Percentiles rank a stretch among this genome's conserved stretches.
Evolutionary conservation across 495 filamentous ascomycete genomes (phyloP).

Genomic region (Friedmanniomyces endolithicus): DNA sequence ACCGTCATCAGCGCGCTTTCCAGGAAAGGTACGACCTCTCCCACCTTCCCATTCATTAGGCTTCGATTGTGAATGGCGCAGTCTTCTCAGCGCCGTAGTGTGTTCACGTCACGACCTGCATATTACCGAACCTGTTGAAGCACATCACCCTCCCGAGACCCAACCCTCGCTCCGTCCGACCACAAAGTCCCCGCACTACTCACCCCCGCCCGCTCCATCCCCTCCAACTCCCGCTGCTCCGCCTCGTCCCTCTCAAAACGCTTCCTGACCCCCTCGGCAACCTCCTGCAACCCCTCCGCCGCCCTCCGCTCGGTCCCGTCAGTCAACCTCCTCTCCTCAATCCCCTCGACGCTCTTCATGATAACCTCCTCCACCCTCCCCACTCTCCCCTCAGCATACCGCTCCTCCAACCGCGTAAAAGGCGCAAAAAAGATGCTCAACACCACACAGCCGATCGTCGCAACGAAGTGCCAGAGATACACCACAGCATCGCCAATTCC

Average conservation of each 20-base stretch:
- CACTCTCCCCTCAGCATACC: neutral
- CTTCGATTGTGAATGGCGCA: too few relatives aligned
- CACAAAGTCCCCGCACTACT: too few relatives aligned
- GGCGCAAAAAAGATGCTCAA: constrained; percentile 43
- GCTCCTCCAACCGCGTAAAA: constrained; percentile 39
- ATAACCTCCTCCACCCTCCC: neutral
- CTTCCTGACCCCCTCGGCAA: neutral
- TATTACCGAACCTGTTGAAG: constrained; percentile 1
- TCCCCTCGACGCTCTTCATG: neutral
- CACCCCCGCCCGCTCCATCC: too few relatives aligned
- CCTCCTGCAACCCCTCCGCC: neutral
- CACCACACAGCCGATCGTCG: constrained; percentile 49
- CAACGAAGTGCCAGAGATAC: constrained; percentile 46
- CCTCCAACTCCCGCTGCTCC: neutral
- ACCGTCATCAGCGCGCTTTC: too few relatives aligned
- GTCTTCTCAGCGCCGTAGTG: neutral
- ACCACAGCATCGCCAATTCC: constrained; percentile 36
- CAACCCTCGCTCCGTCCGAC: neutral
- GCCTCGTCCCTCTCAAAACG: neutral
- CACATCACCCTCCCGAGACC: neutral
- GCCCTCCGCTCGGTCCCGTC: neutral
- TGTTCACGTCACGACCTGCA: constrained; percentile 7
- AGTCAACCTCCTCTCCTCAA: neutral
- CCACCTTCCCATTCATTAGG: too few relatives aligned
- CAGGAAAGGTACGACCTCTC: too few relatives aligned